Evolutionary conservation across 768 basidiomycete species (phyloP).

Genomic region (Mycena vitilis): DNA sequence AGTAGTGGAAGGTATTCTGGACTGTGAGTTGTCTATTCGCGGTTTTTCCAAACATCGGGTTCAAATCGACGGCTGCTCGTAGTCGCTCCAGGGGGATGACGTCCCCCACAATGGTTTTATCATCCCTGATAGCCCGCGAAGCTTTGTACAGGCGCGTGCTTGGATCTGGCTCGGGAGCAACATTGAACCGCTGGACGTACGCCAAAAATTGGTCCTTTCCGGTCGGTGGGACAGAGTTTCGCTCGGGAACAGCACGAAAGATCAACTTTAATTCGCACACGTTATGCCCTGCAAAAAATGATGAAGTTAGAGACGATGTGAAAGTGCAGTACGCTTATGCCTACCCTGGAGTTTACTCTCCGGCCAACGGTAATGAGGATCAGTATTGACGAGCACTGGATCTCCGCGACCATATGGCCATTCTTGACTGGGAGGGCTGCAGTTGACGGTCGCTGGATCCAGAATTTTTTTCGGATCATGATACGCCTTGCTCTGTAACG

Average conservation of each 20-base stretch:
- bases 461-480: constrained; percentile 11
- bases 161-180: constrained; percentile 18
- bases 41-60: constrained; percentile 30
- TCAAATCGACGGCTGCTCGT: constrained; percentile 27
- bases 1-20: constrained; percentile 23
- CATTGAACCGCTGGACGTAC: constrained; percentile 35
- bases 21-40: constrained; percentile 27
- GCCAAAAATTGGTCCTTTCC: constrained; percentile 27
- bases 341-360: constrained; percentile 26
- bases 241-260: constrained; percentile 22
- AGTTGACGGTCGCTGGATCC: constrained; percentile 26
- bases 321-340: background rate
- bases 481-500: constrained; percentile 21
- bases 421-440: constrained; percentile 12
- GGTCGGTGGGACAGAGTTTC: no score
- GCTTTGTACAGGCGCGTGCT: background rate
- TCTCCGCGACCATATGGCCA: constrained; percentile 14
- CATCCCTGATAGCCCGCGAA: constrained; percentile 14
- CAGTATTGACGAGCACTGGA: constrained; percentile 27
- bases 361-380: constrained; percentile 27
- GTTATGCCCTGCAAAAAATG: constrained; percentile 23
- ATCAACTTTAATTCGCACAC: constrained; percentile 31
- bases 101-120: constrained; percentile 14
- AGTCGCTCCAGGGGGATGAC: constrained; percentile 26
- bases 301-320: background rate